A percentile compares a stretch with the other conserved stretches of the same genome.
Evolutionary conservation across 140 eudicot genomes (phyloP).

Genomic region (Senecio squalidus): DNA sequence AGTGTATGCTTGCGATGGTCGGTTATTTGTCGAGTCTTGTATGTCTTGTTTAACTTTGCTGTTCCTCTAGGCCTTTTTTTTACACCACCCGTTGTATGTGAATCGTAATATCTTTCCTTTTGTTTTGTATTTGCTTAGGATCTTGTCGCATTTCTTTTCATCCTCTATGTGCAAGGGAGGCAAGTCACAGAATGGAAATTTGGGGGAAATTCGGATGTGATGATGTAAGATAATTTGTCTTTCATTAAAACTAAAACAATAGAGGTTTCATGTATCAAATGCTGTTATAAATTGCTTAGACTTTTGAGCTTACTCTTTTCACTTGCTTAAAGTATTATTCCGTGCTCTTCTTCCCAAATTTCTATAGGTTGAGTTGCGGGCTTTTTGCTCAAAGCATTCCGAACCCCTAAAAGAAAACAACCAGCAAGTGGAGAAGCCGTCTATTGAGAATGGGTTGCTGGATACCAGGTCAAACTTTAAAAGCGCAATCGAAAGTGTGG

Average conservation of each 20-base stretch:
- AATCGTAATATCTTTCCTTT: slow-evolving; percentile 12
- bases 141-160: slow-evolving; percentile 94
- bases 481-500: slow-evolving; percentile 32
- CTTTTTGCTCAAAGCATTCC: slow-evolving; percentile 85
- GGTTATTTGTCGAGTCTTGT: too few species aligned
- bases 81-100: background rate
- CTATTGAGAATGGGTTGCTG: slow-evolving; percentile 31
- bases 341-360: background rate
- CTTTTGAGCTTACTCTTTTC: background rate
- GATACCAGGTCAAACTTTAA: slow-evolving; percentile 29
- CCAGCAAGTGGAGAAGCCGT: slow-evolving; percentile 27
- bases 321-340: background rate
- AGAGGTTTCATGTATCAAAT: background rate
- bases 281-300: background rate
- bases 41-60: slow-evolving; percentile 6
- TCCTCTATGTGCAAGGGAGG: slow-evolving; percentile 98
- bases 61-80: background rate
- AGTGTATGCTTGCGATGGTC: too few species aligned
- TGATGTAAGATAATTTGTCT: slow-evolving; percentile 58
- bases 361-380: slow-evolving; percentile 86
- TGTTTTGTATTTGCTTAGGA: slow-evolving; percentile 56
- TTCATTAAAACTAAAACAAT: background rate
- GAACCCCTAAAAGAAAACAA: slow-evolving; percentile 33
- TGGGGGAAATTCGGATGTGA: slow-evolving; percentile 98
- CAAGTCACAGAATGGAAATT: slow-evolving; percentile 83